Evolutionary conservation across 73 alveolate genomes (phyloP).

Genomic region (Tetrahymena elliotti): DNA sequence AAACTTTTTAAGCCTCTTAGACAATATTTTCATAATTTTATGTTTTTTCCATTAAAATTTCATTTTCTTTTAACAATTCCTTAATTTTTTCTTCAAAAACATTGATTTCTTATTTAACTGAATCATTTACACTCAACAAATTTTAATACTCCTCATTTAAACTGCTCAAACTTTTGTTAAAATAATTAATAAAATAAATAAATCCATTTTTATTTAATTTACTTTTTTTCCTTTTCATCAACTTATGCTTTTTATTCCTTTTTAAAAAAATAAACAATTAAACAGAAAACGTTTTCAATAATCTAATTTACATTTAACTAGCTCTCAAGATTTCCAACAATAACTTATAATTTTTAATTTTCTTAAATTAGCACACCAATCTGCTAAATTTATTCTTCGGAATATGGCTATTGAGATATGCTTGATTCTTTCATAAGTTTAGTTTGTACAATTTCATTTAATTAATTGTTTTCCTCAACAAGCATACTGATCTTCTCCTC

Average conservation of each 20-base stretch:
- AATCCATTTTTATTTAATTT: background rate
- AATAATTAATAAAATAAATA: too few species aligned
- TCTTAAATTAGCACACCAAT: background rate
- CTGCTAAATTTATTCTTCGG: background rate
- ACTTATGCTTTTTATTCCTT: background rate
- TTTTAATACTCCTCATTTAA: background rate
- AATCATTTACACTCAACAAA: background rate
- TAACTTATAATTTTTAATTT: background rate
- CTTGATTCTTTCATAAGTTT: background rate
- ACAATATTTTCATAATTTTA: background rate
- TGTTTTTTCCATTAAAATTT: background rate
- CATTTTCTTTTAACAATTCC: background rate
- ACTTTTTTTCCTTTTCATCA: background rate
- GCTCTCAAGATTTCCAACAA: background rate
- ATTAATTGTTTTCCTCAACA: background rate
- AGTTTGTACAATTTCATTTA: background rate
- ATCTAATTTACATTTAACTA: background rate
- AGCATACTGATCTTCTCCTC: background rate
- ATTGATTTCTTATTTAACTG: background rate
- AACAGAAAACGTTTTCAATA: background rate
- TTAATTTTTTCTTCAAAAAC: background rate
- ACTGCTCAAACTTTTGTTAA: background rate
- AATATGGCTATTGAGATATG: background rate
- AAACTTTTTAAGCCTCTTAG: background rate
- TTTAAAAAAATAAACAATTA: background rate